Conservation (phyloP, 495 filamentous ascomycete genomes). For the Penicillium silybi region DNA sequence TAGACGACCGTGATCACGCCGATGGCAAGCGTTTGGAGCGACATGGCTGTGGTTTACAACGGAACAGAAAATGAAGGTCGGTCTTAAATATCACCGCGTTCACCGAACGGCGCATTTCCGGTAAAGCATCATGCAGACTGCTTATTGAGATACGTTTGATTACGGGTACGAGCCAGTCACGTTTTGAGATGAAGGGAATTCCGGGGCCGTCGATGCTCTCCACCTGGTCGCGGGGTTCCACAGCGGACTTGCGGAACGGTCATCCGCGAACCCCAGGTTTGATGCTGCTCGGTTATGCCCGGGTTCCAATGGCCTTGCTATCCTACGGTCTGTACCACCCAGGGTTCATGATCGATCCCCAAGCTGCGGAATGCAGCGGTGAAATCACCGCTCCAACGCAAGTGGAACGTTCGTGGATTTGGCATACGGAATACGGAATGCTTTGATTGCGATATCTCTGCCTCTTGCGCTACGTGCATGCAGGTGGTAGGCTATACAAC, state of each 20-base stretch:
- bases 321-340: too few relatives aligned
- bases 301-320: too few relatives aligned
- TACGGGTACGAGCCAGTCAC: background rate
- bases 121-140: background rate
- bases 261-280: background rate
- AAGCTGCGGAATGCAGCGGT: too few relatives aligned
- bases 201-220: too few relatives aligned
- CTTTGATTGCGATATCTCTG: too few relatives aligned
- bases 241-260: background rate
- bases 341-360: background rate
- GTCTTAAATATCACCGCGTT: background rate
- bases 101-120: background rate
- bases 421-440: too few relatives aligned
- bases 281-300: too few relatives aligned
- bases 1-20: slow-evolving; percentile 42
- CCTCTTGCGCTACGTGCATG: too few relatives aligned
- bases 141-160: background rate
- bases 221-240: background rate
- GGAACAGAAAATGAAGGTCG: background rate
- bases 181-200: background rate
- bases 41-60: slow-evolving; percentile 25
- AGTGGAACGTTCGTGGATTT: too few relatives aligned
- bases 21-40: slow-evolving; percentile 41
- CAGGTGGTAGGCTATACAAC: too few relatives aligned
- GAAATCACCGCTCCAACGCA: too few relatives aligned